Evolutionary conservation across 352 stramenopile species (phyloP).

Genomic region (Pythium utonaiense): DNA sequence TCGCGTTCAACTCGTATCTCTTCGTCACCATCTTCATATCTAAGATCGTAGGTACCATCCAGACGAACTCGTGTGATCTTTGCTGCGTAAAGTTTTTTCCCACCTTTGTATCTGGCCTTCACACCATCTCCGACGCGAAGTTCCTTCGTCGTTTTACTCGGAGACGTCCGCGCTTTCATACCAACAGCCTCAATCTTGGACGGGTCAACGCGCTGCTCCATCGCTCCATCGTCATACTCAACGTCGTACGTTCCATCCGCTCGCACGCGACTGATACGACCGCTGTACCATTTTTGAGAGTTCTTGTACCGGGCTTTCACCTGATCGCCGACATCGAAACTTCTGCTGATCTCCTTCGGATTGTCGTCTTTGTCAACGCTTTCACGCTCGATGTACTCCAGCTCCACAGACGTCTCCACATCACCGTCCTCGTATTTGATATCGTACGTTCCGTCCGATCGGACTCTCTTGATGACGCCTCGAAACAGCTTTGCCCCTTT

Average conservation of each 20-base stretch:
- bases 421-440: constrained; percentile 39
- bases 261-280: constrained; percentile 46
- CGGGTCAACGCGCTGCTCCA: constrained; percentile 28
- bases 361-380: constrained; percentile 4
- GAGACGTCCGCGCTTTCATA: constrained; percentile 12
- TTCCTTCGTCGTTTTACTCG: neutral
- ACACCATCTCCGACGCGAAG: constrained; percentile 41
- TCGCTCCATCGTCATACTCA: constrained; percentile 66
- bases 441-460: constrained; percentile 41
- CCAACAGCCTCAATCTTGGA: neutral
- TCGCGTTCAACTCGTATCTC: constrained; percentile 29
- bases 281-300: constrained; percentile 40
- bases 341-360: neutral
- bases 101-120: constrained; percentile 61
- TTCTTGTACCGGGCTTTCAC: constrained; percentile 51
- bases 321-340: constrained; percentile 20
- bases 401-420: constrained; percentile 18
- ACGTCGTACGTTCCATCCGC: constrained; percentile 62
- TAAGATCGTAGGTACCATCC: constrained; percentile 68
- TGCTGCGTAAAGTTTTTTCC: constrained; percentile 53
- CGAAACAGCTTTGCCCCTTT: constrained; percentile 31
- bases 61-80: constrained; percentile 46
- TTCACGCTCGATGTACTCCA: constrained; percentile 31
- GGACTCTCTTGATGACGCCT: constrained; percentile 33
- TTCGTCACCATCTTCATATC: constrained; percentile 59